Base-by-base conservation (phyloP, 768 basidiomycete genomes). In the Mycena floridula region DNA sequence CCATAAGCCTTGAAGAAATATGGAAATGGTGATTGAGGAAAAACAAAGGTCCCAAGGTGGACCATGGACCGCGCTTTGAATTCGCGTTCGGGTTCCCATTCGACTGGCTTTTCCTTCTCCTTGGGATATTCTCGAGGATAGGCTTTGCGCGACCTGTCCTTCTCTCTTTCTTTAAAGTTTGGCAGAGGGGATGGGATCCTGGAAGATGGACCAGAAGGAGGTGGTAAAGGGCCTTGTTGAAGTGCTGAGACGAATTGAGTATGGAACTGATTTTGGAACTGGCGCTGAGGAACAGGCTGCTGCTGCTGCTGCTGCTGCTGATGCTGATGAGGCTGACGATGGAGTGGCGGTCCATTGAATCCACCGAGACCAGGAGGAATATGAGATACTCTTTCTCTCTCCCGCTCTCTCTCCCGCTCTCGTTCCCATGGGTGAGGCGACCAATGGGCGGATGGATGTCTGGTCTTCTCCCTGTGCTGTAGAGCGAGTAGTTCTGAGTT, bases 11-110 rank as follows among this genome's bases (percentile, higher is more conserved):
- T 67, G 53, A 74, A 74, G 52, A 65, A 65, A 58, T 72, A 81
- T 16, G 81, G 81, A 59, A 83, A 80, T 22, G 81, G 81, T 35
- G 74, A 60, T 32, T 63, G 59, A 2, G 81, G 81, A 43, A 68
- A 76, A 38, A 83, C 73, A 58, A 67, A 83, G 21, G 77, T 77
- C 28, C 81, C 81, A 11, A 83, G 59, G 50, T 73, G 62, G 9
- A 74, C 61, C 18, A 53, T 51, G 20, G 61, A 59, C 37, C 57
- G 56, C 7, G 66, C 58, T 35, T 49, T 54, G 39, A 44, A 53
- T 50, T 52, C 44, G 35, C 48, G 28, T 18, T 49, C 48, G 15
- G 13, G 13, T 35, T 35, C 32, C 32, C 32, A 35, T 35, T 35
- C 32, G 32, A 35, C 32, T 35, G 15, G 3, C 32, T 13, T 35